Conservation (phyloP, 768 basidiomycete genomes). For the Auricularia heimuer region DNA sequence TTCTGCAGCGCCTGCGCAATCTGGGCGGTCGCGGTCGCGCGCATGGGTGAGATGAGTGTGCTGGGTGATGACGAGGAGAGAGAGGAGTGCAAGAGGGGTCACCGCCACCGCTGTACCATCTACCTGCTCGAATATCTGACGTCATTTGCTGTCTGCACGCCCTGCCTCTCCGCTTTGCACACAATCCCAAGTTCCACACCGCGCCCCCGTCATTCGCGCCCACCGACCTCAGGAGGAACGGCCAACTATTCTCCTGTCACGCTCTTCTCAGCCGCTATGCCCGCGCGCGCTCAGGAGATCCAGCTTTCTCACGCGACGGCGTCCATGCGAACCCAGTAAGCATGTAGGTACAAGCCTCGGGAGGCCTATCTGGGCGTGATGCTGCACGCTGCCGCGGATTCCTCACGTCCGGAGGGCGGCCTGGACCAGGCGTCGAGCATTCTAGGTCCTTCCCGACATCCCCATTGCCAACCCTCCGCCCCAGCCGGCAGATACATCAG, state of each 20-base stretch:
- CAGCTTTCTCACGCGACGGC: no score
- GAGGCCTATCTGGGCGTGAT: no score
- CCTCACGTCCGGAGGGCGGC: no score
- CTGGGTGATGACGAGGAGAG: not conserved
- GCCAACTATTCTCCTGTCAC: not conserved
- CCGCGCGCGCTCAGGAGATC: not conserved
- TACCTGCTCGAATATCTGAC: conserved; percentile 21
- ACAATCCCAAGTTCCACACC: no score
- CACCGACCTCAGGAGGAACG: not conserved
- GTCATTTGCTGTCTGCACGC: conserved; percentile 8
- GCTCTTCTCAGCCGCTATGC: not conserved
- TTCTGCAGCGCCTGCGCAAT: not conserved
- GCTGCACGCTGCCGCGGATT: no score
- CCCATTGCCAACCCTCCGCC: no score
- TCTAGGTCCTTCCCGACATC: no score
- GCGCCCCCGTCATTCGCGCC: not conserved
- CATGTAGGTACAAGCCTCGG: no score
- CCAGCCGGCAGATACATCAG: no score
- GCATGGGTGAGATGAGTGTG: not conserved
- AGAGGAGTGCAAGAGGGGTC: not conserved
- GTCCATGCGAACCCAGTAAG: no score
- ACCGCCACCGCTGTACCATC: not conserved
- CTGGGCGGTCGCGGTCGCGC: not conserved
- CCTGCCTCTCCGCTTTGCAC: no score
- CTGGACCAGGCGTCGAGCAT: no score